Conservation (phyloP, 495 filamentous ascomycete species). For the Cenococcum geophilum region DNA sequence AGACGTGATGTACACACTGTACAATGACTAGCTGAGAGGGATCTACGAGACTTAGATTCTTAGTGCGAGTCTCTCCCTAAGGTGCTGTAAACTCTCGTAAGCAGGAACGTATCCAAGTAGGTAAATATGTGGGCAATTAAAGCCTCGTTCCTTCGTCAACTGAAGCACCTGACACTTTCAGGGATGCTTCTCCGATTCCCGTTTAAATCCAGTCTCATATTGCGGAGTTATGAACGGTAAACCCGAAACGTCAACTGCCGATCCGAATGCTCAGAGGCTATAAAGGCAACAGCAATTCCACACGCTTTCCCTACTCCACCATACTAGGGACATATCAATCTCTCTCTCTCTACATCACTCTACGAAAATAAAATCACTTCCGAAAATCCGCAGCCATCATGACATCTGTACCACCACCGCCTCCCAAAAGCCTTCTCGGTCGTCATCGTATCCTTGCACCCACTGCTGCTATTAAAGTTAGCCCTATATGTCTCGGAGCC, state of each 20-base stretch:
- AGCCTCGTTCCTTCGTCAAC: background rate
- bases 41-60: too few relatives aligned
- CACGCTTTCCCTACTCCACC: background rate
- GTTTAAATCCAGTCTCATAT: background rate
- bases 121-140: too few relatives aligned
- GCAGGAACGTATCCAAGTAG: too few relatives aligned
- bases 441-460: conserved; percentile 56
- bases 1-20: too few relatives aligned
- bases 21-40: too few relatives aligned
- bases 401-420: conserved; percentile 35
- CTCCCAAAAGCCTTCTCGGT: conserved; percentile 51
- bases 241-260: background rate
- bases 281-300: background rate
- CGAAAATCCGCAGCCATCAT: background rate
- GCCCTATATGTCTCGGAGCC: conserved; percentile 54
- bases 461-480: conserved; percentile 54
- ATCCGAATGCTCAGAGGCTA: background rate
- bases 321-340: background rate
- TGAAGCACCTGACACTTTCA: background rate
- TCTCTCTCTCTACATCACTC: background rate
- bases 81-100: too few relatives aligned
- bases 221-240: background rate
- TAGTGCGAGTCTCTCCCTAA: too few relatives aligned
- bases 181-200: too few relatives aligned
- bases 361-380: background rate